Evolutionary conservation across 495 filamentous ascomycete species (phyloP).

Genomic region (Penicillium salamii): DNA sequence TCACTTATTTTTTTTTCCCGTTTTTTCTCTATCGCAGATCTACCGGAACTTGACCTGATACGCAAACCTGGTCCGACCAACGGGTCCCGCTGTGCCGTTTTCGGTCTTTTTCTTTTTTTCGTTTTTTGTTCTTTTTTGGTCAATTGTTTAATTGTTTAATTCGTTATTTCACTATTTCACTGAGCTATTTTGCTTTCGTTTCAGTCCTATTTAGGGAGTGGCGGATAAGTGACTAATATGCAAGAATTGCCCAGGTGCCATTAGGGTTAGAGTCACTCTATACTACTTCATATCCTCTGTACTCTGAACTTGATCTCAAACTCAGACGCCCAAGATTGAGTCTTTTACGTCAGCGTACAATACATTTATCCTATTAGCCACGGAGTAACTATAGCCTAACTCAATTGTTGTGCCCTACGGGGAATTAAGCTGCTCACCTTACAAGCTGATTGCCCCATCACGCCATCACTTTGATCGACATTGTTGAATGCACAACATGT

Average conservation of each 20-base stretch:
- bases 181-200: too few relatives aligned
- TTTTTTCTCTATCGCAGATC: constrained; percentile 24
- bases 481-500: neutral
- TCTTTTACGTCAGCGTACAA: constrained; percentile 1
- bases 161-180: neutral
- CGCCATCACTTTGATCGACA: neutral
- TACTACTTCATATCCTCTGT: too few relatives aligned
- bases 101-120: constrained; percentile 8
- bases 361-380: neutral
- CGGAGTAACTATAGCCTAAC: constrained; percentile 10
- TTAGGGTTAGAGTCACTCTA: too few relatives aligned
- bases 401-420: too few relatives aligned
- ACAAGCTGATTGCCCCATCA: neutral
- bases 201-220: too few relatives aligned
- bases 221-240: too few relatives aligned
- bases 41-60: constrained; percentile 26
- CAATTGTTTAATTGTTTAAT: too few relatives aligned
- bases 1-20: constrained; percentile 12
- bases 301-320: too few relatives aligned
- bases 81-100: constrained; percentile 30
- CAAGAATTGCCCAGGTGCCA: too few relatives aligned
- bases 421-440: too few relatives aligned
- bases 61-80: constrained; percentile 28
- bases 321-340: neutral
- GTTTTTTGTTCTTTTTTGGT: neutral